Evolutionary conservation across 192 early-diverging fungal species (phyloP), one percentile per base, ranked within the genome.

Genomic region (Backusella luteola): DNA sequence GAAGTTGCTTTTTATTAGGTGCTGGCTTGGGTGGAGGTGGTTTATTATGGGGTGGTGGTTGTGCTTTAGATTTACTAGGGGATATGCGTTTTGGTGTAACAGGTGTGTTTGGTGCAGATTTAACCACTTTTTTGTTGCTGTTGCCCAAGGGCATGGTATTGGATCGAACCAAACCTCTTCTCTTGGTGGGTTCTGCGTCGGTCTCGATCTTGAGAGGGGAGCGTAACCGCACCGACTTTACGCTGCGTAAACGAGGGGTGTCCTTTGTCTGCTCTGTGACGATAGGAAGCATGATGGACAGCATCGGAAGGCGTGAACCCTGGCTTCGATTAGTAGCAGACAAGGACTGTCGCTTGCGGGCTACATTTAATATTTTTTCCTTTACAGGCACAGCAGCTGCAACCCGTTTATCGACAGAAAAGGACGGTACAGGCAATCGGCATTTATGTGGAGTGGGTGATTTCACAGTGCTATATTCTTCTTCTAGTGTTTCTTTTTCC

Each of bases 291-390:
- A 69, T 63, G 29, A 34, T 56, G 21, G 14, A 56, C 36, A 69
- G 44, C 79, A 46, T 73, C 1, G 80, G 80, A 19, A 81, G 42
- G 19, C 80, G 80, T 38, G 80, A 81, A 2, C 80, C 80, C 56
- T 81, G 80, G 36, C 56, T 73, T 39, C 80, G 80, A 71, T 77
- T 67, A 7, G 42, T 56, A 9, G 59, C 68, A 35, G 68, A 56
- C 59, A 81, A 59, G 14, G 73, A 71, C 34, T 73, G 63, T 41
- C 80, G 76, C 32, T 77, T 81, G 12, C 73, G 80, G 8, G 67
- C 69, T 8, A 81, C 76, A 49, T 52, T 71, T 6, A 49, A 19
- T 34, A 81, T 75, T 34, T 77, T 74, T 59, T 78, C 69, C 29
- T 75, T 46, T 19, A 73, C 53, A 34, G 76, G 73, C 8, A 59